phyloP scores from a whole-genome alignment of 1,284 basidiomycete genomes.

The Schizophyllum commune region DNA sequence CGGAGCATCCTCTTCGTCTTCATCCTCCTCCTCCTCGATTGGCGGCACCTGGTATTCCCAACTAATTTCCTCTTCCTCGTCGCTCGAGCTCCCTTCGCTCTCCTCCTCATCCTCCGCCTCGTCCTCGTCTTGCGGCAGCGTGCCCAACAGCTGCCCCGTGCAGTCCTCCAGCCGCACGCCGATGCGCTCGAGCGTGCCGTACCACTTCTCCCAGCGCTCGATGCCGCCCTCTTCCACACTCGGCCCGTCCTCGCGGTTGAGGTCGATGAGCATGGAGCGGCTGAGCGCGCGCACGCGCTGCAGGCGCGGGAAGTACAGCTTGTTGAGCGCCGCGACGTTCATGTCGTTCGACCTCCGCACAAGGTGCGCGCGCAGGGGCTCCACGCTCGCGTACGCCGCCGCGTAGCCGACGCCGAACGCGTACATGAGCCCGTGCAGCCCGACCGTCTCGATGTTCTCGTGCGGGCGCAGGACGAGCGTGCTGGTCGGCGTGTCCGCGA shows the following conservation, averaged over 20 bases:
- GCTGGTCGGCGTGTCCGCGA: constrained; percentile 22
- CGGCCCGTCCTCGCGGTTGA: constrained; percentile 44
- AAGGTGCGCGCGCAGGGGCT: constrained; percentile 35
- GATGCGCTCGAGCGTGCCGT: constrained; percentile 37
- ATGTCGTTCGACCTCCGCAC: constrained; percentile 54
- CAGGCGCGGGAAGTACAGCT: constrained; percentile 51
- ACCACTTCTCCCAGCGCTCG: constrained; percentile 67
- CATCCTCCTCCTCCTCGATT: constrained; percentile 16
- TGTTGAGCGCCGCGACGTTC: constrained; percentile 51
- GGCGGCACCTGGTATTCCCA: constrained; percentile 1
- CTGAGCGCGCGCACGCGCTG: constrained; percentile 50
- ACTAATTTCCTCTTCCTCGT: constrained; percentile 14
- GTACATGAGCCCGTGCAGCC: constrained; percentile 58
- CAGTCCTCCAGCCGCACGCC: constrained; percentile 59
- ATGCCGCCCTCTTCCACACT: constrained; percentile 32
- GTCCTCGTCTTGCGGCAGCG: constrained; percentile 39
- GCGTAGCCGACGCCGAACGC: constrained; percentile 59
- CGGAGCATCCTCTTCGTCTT: constrained; percentile 20
- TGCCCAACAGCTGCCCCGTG: constrained; percentile 51
- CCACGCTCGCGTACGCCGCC: constrained; percentile 16
- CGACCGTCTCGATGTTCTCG: constrained; percentile 47
- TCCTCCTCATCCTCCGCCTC: constrained; percentile 26
- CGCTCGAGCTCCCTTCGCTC: constrained; percentile 16
- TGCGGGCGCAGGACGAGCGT: constrained; percentile 45
- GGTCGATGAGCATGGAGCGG: constrained; percentile 41